Evolutionary conservation across 1,139 yeast genomes (phyloP).

Genomic region (Hyphopichia wangnamkhiaoensis): DNA sequence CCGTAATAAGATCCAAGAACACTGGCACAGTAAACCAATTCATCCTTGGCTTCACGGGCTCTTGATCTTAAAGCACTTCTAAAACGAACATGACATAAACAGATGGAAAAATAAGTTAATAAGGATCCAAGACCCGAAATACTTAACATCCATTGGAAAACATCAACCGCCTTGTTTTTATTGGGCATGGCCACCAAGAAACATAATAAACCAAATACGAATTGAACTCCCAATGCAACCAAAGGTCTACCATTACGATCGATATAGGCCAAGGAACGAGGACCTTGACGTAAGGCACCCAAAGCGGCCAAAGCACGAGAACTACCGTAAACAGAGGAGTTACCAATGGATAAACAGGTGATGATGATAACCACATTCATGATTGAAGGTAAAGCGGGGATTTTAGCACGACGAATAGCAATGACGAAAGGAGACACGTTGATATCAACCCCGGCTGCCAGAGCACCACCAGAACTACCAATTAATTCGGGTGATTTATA

Average conservation of each 20-base stretch:
- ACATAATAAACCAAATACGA: conserved; percentile 29
- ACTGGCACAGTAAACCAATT: conserved; percentile 29
- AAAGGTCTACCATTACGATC: conserved; percentile 38
- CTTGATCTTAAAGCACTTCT: conserved; percentile 27
- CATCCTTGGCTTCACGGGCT: conserved; percentile 32
- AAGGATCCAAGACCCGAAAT: conserved; percentile 24
- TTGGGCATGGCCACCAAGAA: conserved; percentile 35
- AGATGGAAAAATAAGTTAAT: conserved; percentile 30
- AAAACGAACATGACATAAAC: conserved; percentile 33
- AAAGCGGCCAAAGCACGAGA: conserved; percentile 36
- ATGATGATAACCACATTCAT: conserved; percentile 34
- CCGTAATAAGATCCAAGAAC: conserved; percentile 35
- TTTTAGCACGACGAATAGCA: conserved; percentile 34
- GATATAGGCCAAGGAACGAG: conserved; percentile 29
- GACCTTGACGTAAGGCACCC: conserved; percentile 38
- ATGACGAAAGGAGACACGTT: conserved; percentile 44
- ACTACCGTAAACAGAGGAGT: conserved; percentile 38
- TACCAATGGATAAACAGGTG: conserved; percentile 35
- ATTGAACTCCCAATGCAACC: conserved; percentile 28
- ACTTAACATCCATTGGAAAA: conserved; percentile 25
- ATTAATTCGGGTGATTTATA: conserved; percentile 22
- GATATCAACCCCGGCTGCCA: conserved; percentile 18
- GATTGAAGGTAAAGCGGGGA: conserved; percentile 33
- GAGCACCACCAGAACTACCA: conserved; percentile 11
- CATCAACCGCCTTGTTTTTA: conserved; percentile 13